Base-by-base conservation (phyloP, 805 yeast species). In the Clavispora phyllophila region DNA sequence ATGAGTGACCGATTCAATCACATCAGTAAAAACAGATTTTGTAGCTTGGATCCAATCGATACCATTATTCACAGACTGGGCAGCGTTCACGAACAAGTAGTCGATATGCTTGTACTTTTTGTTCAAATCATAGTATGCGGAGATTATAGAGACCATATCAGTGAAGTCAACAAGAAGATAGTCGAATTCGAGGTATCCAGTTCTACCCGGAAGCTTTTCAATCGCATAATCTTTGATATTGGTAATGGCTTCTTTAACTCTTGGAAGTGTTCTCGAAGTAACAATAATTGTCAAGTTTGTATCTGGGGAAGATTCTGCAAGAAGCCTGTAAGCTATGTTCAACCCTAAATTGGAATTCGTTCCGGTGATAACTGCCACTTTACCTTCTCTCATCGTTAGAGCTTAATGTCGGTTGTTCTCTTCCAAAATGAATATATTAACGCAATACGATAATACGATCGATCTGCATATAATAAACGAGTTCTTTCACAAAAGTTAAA, bases 161-260 rank as follows among this genome's bases (percentile, higher is more conserved):
- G 90, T 76, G 60, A 91, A 89, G 60, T 93, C 98, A n/a, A 93
- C 81, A 38, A 93, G 66, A 2, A 90, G 57, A 54, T 93, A 93
- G 64, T 93, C 99, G 56, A 83, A 91, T 56, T 87, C 95, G 5
- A 89, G 73, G 23, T 72, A 67, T 0, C 81, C 85, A 2, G 65
- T 59, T 36, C 87, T 72, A 29, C 61, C 57, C 0, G 61, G 57
- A 12, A 51, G 42, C 12, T 53, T 48, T 4, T 51, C 46, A 8
- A 51, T 49, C 25, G 60, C 56, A 58, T 72, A 74, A 7, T 63
- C 56, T 45, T 79, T 75, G 42, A 58, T 53, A 23, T 37, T 37
- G 13, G 69, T 72, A 39, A 91, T 86, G 18, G 82, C 82, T 48
- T 84, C 88, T 44, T 82, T 82, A 4, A 82, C 97, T 44, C 88